Percentiles rank a stretch among this genome's conserved stretches.
Evolutionary conservation across 768 basidiomycete genomes (phyloP).

Genomic region (Antrodiella citrinella): DNA sequence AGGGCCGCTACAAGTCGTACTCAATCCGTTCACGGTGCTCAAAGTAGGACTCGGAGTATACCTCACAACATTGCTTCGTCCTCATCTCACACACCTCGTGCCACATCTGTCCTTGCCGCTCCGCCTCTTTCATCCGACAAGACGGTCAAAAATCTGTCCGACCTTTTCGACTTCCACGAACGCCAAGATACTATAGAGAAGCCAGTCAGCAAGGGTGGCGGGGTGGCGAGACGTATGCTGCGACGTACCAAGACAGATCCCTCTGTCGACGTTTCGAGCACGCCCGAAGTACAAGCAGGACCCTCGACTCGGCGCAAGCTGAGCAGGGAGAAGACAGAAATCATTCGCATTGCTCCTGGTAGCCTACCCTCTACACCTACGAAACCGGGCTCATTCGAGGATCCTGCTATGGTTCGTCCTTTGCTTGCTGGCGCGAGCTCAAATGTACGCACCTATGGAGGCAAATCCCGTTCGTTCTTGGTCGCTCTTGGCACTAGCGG

Average conservation of each 20-base stretch:
- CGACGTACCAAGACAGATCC: slow-evolving; percentile 60
- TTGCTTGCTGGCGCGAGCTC: slow-evolving; percentile 21
- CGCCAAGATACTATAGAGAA: slow-evolving; percentile 3
- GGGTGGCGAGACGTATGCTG: slow-evolving; percentile 65
- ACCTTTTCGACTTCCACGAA: slow-evolving; percentile 34
- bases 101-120: neutral
- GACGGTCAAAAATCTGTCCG: slow-evolving; percentile 35
- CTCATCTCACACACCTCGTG: neutral
- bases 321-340: slow-evolving; percentile 10
- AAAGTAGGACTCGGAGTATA: neutral
- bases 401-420: slow-evolving; percentile 10
- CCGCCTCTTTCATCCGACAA: slow-evolving; percentile 1
- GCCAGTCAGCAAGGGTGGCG: slow-evolving; percentile 8
- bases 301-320: slow-evolving; percentile 14
- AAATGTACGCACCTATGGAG: slow-evolving; percentile 62
- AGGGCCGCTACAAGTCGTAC: neutral
- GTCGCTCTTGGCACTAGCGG: slow-evolving; percentile 28
- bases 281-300: slow-evolving; percentile 4
- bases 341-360: slow-evolving; percentile 13
- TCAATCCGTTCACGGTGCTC: neutral
- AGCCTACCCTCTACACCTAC: slow-evolving; percentile 10
- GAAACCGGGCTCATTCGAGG: slow-evolving; percentile 5
- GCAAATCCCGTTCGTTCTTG: slow-evolving; percentile 74
- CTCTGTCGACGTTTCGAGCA: slow-evolving; percentile 27
- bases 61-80: neutral